Conservation (phyloP, 1,284 basidiomycete genomes). For the Melampsora americana region DNA sequence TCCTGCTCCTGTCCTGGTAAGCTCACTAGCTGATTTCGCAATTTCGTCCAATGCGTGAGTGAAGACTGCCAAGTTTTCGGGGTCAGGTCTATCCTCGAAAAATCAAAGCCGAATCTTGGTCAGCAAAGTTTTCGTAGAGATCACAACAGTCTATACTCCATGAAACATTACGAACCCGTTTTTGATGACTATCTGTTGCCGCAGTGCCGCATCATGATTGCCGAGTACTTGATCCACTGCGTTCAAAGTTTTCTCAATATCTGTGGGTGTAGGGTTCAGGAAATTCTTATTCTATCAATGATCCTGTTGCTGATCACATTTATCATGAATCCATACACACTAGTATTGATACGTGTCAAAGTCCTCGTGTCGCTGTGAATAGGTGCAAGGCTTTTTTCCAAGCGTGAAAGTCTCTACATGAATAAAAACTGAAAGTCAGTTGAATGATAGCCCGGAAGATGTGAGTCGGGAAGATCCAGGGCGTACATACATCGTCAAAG, state of each 20-base stretch:
- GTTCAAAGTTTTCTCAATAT: conserved; percentile 28
- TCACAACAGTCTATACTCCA: not conserved
- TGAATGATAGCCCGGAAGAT: not conserved
- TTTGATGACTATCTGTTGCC: conserved; percentile 34
- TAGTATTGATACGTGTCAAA: conserved; percentile 28
- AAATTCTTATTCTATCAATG: no score
- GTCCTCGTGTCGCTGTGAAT: conserved; percentile 36
- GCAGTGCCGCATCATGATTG: conserved; percentile 37
- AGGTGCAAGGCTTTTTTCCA: conserved; percentile 32
- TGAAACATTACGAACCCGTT: conserved; percentile 19
- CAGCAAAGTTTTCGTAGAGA: not conserved
- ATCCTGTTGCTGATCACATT: not conserved
- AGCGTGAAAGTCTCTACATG: conserved; percentile 24
- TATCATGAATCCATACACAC: conserved; percentile 6
- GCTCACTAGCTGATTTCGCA: conserved; percentile 15
- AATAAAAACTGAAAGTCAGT: not conserved
- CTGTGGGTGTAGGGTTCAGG: not conserved
- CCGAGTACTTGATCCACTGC: conserved; percentile 22
- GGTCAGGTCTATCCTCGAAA: conserved; percentile 19
- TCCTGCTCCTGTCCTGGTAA: conserved; percentile 10
- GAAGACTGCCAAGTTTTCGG: conserved; percentile 25
- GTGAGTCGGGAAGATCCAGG: not conserved
- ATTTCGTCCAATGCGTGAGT: conserved; percentile 35
- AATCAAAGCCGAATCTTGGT: not conserved
- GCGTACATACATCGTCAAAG: conserved; percentile 33